Conservation (phyloP, 2,329 filamentous ascomycete species). For the Grosmannia clavigera region DNA sequence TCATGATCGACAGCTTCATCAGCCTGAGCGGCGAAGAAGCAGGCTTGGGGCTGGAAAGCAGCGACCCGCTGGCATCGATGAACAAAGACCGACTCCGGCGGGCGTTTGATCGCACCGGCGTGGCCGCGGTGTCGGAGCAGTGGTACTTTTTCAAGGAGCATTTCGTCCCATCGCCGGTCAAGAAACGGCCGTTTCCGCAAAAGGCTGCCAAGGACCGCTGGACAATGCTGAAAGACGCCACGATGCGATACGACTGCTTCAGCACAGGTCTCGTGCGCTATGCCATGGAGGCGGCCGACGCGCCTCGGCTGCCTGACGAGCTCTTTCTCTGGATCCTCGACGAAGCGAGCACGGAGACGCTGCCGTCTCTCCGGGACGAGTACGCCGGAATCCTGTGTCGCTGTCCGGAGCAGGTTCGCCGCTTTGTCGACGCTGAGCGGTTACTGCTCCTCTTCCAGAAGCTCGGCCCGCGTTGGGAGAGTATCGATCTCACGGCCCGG, state of each 20-base stretch:
- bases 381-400: constrained; percentile 44
- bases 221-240: constrained; percentile 35
- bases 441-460: constrained; percentile 42
- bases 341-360: constrained; percentile 43
- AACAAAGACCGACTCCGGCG: constrained; percentile 27
- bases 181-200: constrained; percentile 24
- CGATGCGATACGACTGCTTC: constrained; percentile 44
- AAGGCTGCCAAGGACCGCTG: constrained; percentile 26
- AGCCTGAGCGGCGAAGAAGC: neutral
- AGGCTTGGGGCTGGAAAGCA: neutral
- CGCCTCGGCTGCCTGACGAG: constrained; percentile 43
- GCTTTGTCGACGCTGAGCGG: constrained; percentile 30
- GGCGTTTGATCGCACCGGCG: constrained; percentile 38
- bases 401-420: constrained; percentile 22
- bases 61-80: neutral
- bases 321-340: constrained; percentile 54
- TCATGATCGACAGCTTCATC: constrained; percentile 19
- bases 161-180: constrained; percentile 13
- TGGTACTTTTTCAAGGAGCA: constrained; percentile 40
- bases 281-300: constrained; percentile 21
- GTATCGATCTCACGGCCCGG: constrained; percentile 18
- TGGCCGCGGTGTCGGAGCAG: constrained; percentile 21
- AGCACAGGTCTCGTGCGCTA: constrained; percentile 49
- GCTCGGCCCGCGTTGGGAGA: constrained; percentile 42
- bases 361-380: constrained; percentile 36